These are phyloP conservation scores for Psidium friedrichsthalianum DNA, from an alignment of 345 rosid genomes.

Conservation along the genomic window DNA sequence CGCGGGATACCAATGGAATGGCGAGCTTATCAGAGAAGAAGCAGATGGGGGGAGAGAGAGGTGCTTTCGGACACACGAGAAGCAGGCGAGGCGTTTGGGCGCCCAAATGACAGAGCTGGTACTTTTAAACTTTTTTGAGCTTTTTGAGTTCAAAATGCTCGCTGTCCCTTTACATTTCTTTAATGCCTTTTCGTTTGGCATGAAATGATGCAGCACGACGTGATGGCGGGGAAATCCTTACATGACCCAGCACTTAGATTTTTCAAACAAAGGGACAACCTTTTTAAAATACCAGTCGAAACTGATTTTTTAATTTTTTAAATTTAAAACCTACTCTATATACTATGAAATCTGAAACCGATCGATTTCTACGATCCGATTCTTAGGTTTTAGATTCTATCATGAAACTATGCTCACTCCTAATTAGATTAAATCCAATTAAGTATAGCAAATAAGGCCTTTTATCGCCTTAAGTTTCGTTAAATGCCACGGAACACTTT, in stretches of 20 bases:
- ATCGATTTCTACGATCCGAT: no score
- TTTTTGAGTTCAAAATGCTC: not conserved
- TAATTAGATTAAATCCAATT: no score
- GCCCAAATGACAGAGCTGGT: not conserved
- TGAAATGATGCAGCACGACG: not conserved
- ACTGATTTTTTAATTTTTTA: no score
- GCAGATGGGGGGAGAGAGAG: not conserved
- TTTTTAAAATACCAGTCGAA: no score
- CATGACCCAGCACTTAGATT: no score
- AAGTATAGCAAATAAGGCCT: no score
- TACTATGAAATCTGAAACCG: no score
- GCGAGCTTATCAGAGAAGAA: not conserved
- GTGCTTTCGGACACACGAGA: not conserved
- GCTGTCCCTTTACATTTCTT: not conserved
- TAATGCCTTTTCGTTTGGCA: not conserved
- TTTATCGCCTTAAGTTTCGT: no score
- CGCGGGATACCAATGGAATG: not conserved
- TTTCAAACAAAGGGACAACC: not conserved
- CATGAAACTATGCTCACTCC: no score
- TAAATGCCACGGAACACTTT: not conserved
- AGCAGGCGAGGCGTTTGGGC: not conserved
- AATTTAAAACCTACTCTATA: no score
- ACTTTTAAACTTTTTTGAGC: not conserved
- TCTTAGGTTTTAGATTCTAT: no score
- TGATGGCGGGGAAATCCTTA: not conserved